phyloP scores from a whole-genome alignment of 2,329 filamentous ascomycete genomes.

The Pseudocercospora crystallina region DNA sequence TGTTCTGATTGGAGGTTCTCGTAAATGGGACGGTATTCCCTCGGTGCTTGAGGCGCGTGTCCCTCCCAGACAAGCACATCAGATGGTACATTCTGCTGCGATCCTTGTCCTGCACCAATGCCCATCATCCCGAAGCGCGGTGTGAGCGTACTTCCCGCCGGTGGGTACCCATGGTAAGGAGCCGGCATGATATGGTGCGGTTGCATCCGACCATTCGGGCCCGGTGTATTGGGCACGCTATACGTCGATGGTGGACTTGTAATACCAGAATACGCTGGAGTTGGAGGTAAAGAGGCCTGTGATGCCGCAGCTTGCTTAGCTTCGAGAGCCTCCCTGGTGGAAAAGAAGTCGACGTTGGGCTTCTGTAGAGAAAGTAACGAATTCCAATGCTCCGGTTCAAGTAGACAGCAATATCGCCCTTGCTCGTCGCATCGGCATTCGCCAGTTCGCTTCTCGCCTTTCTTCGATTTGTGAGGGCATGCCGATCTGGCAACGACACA shows the following conservation, averaged over 20 bases:
- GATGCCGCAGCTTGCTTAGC: conserved; percentile 18
- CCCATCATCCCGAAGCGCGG: conserved; percentile 36
- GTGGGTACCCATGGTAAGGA: conserved; percentile 16
- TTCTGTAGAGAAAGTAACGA: conserved; percentile 30
- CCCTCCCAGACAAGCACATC: conserved; percentile 30
- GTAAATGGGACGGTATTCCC: conserved; percentile 22
- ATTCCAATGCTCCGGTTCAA: conserved; percentile 35
- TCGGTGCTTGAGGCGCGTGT: conserved; percentile 24
- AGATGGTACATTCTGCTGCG: conserved; percentile 14
- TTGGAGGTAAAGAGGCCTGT: conserved; percentile 17
- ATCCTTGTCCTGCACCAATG: conserved; percentile 29
- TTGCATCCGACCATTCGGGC: conserved; percentile 8
- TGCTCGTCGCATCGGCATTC: conserved; percentile 38
- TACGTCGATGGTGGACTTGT: conserved; percentile 12
- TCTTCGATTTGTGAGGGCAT: conserved; percentile 37
- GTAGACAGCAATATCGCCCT: conserved; percentile 35
- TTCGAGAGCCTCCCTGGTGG: conserved; percentile 29
- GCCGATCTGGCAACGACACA: conserved; percentile 34
- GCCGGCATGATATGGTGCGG: conserved; percentile 16
- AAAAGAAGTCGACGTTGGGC: conserved; percentile 32
- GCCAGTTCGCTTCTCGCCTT: conserved; percentile 35
- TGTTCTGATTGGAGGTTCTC: conserved; percentile 14
- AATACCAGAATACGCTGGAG: conserved; percentile 19
- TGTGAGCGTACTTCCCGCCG: conserved; percentile 18
- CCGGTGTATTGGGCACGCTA: conserved; percentile 21